Conservation (phyloP, 352 stramenopile species). For the Pythium sukuiense region DNA sequence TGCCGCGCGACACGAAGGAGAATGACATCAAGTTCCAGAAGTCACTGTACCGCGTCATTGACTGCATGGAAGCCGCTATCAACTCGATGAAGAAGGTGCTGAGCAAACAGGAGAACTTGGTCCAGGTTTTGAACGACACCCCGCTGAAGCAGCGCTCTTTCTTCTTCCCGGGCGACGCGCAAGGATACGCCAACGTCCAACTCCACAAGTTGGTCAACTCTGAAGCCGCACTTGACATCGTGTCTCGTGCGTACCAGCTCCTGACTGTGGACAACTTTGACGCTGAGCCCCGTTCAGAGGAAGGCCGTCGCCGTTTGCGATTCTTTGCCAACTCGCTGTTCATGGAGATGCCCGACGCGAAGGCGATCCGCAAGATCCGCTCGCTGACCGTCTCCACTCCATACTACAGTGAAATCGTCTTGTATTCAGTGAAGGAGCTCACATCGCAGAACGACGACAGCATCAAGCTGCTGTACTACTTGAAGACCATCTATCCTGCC, state of each 20-base stretch:
- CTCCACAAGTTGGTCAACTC: slow-evolving; percentile 74
- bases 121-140: slow-evolving; percentile 82
- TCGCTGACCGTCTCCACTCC: slow-evolving; percentile 84
- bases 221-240: slow-evolving; percentile 76
- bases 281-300: slow-evolving; percentile 74
- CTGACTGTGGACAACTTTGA: slow-evolving; percentile 88
- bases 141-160: slow-evolving; percentile 84
- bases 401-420: slow-evolving; percentile 88
- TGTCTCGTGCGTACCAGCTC: slow-evolving; percentile 80
- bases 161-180: slow-evolving; percentile 80
- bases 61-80: slow-evolving; percentile 73
- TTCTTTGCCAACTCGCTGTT: slow-evolving; percentile 89
- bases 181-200: slow-evolving; percentile 81
- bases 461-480: slow-evolving; percentile 96
- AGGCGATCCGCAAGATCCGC: slow-evolving; percentile 82
- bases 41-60: slow-evolving; percentile 77
- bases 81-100: slow-evolving; percentile 83
- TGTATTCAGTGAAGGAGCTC: slow-evolving; percentile 88
- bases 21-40: slow-evolving; percentile 88
- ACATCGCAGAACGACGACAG: slow-evolving; percentile 86
- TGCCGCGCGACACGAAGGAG: slow-evolving; percentile 65
- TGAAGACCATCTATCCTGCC: slow-evolving; percentile 85
- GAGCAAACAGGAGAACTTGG: slow-evolving; percentile 76
- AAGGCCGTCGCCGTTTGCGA: slow-evolving; percentile 76
- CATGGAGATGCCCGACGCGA: slow-evolving; percentile 88